Conservation (phyloP, 352 stramenopile genomes). For the Blastocystis sp. region DNA sequence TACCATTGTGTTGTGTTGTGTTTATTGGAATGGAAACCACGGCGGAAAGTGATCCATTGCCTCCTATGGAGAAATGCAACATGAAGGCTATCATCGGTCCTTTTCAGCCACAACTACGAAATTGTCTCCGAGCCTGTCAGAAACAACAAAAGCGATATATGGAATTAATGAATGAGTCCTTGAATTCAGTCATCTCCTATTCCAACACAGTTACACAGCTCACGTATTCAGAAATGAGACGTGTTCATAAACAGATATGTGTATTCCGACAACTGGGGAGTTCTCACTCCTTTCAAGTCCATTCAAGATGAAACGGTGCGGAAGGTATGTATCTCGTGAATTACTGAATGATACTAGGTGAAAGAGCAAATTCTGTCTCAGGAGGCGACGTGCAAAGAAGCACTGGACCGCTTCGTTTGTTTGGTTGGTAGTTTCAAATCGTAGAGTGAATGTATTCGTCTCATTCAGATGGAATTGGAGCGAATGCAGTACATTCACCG, state of each 20-base stretch:
- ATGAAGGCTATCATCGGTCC: no score
- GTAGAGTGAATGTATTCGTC: neutral
- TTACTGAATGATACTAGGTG: neutral
- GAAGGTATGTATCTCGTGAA: neutral
- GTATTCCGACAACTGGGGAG: neutral
- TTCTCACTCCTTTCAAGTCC: neutral
- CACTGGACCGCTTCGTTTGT: neutral
- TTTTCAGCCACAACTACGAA: neutral
- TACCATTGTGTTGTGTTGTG: neutral
- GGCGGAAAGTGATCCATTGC: no score
- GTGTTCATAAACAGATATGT: neutral
- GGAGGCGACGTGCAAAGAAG: neutral
- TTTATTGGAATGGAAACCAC: no score
- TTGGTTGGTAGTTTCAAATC: neutral
- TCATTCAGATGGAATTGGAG: neutral
- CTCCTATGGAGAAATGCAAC: no score
- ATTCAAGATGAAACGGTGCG: neutral
- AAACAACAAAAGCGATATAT: neutral
- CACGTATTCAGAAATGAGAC: neutral
- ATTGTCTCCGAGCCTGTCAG: neutral
- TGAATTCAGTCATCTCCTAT: neutral
- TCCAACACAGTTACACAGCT: neutral
- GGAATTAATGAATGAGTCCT: neutral
- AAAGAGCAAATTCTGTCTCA: neutral
- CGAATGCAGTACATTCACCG: neutral